These are phyloP conservation scores for Orychophragmus violaceus DNA, from an alignment of 345 rosid species.

Conservation along the genomic window DNA sequence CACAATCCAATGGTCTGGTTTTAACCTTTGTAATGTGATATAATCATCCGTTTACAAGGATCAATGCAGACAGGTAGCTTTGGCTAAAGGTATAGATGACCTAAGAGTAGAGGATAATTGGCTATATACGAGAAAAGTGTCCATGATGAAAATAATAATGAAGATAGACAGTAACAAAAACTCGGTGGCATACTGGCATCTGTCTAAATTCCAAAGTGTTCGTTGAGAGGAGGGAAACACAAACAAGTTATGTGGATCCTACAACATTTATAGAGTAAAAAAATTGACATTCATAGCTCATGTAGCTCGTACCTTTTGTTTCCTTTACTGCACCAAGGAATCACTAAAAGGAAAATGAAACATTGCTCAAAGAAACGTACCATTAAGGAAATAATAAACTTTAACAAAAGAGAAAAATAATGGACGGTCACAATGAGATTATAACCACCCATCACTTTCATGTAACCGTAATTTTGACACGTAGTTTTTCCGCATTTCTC, in stretches of 20 bases:
- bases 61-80: not conserved
- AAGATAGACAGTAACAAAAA: not conserved
- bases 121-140: too few species aligned
- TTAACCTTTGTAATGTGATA: not conserved
- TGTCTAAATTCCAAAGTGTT: not conserved
- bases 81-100: not conserved
- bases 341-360: conserved; percentile 6
- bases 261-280: not conserved
- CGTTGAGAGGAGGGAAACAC: not conserved
- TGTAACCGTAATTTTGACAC: conserved; percentile 9
- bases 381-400: not conserved
- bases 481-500: conserved; percentile 1
- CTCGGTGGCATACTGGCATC: not conserved
- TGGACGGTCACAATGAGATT: conserved; percentile 25
- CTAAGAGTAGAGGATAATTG: not conserved
- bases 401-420: not conserved
- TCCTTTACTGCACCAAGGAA: not conserved
- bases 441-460: conserved; percentile 24
- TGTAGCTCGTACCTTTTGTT: conserved; percentile 21
- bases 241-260: conserved; percentile 21
- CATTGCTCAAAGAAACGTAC: not conserved
- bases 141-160: not conserved
- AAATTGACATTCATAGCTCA: conserved; percentile 10
- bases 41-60: not conserved
- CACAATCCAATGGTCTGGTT: not conserved